Percentiles rank a stretch among this genome's conserved stretches.
Evolutionary conservation across 257 asterid genomes (phyloP).

Genomic region (Plantago ovata): DNA sequence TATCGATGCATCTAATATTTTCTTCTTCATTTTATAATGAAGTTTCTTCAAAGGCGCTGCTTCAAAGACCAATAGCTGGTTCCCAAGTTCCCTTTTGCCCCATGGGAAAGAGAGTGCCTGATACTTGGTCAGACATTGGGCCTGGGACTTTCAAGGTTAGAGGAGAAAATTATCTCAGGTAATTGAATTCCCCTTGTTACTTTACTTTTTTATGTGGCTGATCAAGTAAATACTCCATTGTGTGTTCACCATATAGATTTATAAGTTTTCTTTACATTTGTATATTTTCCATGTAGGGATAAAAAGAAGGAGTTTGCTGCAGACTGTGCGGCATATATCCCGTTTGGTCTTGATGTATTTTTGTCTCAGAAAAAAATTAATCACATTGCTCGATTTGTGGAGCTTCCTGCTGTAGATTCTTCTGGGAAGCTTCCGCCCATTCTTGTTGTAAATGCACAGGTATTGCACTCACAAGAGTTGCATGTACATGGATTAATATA

Average conservation of each 20-base stretch:
- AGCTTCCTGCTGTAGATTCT: conserved; percentile 54
- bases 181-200: conserved; percentile 1
- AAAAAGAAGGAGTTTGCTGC: conserved; percentile 81
- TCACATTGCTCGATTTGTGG: conserved; percentile 82
- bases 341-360: conserved; percentile 90
- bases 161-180: conserved; percentile 80
- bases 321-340: conserved; percentile 77
- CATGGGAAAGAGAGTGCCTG: conserved; percentile 74
- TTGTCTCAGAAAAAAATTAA: conserved; percentile 71
- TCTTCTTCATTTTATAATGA: conserved; percentile 18
- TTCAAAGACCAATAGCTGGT: conserved; percentile 86
- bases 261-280: conserved; percentile 10
- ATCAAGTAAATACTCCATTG: no score
- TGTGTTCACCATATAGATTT: no score
- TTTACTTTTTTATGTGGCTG: not conserved
- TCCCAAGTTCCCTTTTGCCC: conserved; percentile 91
- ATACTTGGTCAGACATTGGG: conserved; percentile 88
- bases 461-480: conserved; percentile 18
- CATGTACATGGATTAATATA: not conserved
- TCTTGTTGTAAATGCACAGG: conserved; percentile 97
- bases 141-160: conserved; percentile 81
- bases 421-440: conserved; percentile 77
- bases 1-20: not conserved
- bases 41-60: conserved; percentile 77
- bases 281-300: conserved; percentile 53